phyloP scores from a whole-genome alignment of 331 rosid genomes.

The Cydonia oblonga region DNA sequence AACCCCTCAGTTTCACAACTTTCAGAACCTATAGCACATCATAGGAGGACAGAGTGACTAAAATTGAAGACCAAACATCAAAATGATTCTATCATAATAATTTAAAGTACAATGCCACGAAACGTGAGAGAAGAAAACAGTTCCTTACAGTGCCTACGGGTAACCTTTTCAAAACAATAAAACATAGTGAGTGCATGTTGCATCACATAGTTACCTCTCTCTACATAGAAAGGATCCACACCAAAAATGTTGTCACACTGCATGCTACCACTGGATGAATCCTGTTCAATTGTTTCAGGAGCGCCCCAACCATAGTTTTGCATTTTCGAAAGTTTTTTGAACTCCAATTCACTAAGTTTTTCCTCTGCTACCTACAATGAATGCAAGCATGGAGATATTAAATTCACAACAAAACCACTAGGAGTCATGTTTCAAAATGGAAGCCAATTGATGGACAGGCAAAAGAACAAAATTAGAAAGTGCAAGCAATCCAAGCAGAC shows the following conservation, averaged over 20 bases:
- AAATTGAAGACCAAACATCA: neutral
- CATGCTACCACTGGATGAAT: slow-evolving; percentile 21
- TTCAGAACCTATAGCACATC: slow-evolving; percentile 31
- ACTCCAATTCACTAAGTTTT: slow-evolving; percentile 15
- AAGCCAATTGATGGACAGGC: neutral
- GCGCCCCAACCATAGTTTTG: slow-evolving; percentile 64
- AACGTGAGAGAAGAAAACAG: neutral
- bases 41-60: neutral
- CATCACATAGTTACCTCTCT: slow-evolving; percentile 39
- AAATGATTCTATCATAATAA: neutral
- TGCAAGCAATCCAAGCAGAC: neutral
- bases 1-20: slow-evolving; percentile 39
- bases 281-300: slow-evolving; percentile 15
- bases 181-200: neutral
- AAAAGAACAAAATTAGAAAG: neutral
- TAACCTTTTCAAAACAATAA: neutral
- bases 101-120: neutral
- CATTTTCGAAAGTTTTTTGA: slow-evolving; percentile 39
- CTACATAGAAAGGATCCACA: slow-evolving; percentile 61
- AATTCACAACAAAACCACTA: neutral
- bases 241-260: slow-evolving; percentile 48
- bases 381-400: neutral
- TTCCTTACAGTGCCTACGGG: neutral
- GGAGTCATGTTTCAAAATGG: neutral
- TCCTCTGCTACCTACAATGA: slow-evolving; percentile 30